These are phyloP conservation scores for Suhomyces maxii DNA, from an alignment of 1,139 yeast genomes.

Conservation along the genomic window DNA sequence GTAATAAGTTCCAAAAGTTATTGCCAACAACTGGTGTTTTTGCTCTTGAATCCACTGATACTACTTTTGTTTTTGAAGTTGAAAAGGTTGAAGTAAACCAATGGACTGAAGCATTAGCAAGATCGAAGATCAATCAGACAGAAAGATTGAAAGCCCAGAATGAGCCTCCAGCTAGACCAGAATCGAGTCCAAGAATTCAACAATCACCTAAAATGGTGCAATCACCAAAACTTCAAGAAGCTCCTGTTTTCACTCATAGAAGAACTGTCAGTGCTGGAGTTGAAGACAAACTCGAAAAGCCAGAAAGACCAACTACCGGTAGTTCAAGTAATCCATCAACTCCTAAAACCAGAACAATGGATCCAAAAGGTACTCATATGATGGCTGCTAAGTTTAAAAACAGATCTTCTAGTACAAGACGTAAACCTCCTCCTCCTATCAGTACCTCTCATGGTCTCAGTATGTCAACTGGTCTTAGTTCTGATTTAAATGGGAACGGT, in stretches of 20 bases:
- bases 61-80: slow-evolving; percentile 58
- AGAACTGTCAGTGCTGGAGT: slow-evolving; percentile 1
- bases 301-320: neutral
- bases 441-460: slow-evolving; percentile 22
- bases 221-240: slow-evolving; percentile 10
- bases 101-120: slow-evolving; percentile 60
- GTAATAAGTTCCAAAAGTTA: slow-evolving; percentile 30
- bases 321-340: slow-evolving; percentile 5
- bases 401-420: slow-evolving; percentile 18
- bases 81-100: slow-evolving; percentile 50
- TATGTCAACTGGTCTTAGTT: slow-evolving; percentile 38
- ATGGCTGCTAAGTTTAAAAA: slow-evolving; percentile 15
- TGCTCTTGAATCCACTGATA: slow-evolving; percentile 50
- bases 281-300: slow-evolving; percentile 2
- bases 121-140: slow-evolving; percentile 45
- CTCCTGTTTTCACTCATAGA: slow-evolving; percentile 5
- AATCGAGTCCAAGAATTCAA: slow-evolving; percentile 24
- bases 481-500: slow-evolving; percentile 5
- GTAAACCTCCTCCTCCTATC: slow-evolving; percentile 43
- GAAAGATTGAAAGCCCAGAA: slow-evolving; percentile 31
- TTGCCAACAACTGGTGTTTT: slow-evolving; percentile 49
- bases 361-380: slow-evolving; percentile 8
- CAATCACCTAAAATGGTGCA: slow-evolving; percentile 22
- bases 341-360: slow-evolving; percentile 3
- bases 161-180: neutral